Base-by-base conservation (phyloP, 768 basidiomycete species). In the Mycena haematopus region DNA sequence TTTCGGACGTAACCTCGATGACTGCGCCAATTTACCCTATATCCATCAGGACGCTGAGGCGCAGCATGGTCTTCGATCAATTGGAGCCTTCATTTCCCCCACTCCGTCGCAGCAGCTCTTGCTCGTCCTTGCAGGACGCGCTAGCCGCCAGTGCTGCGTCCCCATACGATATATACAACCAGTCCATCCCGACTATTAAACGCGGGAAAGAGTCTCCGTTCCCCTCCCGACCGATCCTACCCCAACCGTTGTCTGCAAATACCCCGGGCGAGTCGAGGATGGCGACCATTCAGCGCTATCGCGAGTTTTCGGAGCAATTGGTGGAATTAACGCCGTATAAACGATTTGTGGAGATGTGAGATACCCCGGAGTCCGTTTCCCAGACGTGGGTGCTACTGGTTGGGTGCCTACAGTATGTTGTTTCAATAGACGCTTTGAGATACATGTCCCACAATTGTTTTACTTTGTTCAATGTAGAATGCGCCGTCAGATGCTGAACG, bases 291-390 rank as follows among this genome's bases (percentile, higher is more conserved):
- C 57, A 57, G 45, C 46, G 65, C n/a, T 66, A 66, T 57, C 53
- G 62, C 19, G 65, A 66, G 62, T 66, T 66, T 52, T 66, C 65
- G 24, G 65, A 63, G 54, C 61, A 63, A 44, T 24, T 66, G 51
- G 65, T 66, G 6, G 65, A 66, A 21, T 10, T 65, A 0, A 61
- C 52, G 46, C 58, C 64, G 36, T 58, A 65, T 58, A 61, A 65
- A 24, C 54, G 53, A 19, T 63, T 58, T 44, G 29, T 42, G 55
- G 29, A 44, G 21, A 46, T 29, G 55, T 24, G 15, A 47, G 25
- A 47, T 8, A 31, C 9, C 29, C 9, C 9, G 9, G 6, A 31
- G 6, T 31, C 29, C 9, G 29, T 31, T 31, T 31, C 29, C 29
- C 9, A 31, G 29, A 31, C 9, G 29, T 31, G 29, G 4, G 29